A percentile compares a stretch with the other conserved stretches of the same genome.
phyloP scores from a whole-genome alignment of 73 alveolate species.

The Paramecium pentaurelia region DNA sequence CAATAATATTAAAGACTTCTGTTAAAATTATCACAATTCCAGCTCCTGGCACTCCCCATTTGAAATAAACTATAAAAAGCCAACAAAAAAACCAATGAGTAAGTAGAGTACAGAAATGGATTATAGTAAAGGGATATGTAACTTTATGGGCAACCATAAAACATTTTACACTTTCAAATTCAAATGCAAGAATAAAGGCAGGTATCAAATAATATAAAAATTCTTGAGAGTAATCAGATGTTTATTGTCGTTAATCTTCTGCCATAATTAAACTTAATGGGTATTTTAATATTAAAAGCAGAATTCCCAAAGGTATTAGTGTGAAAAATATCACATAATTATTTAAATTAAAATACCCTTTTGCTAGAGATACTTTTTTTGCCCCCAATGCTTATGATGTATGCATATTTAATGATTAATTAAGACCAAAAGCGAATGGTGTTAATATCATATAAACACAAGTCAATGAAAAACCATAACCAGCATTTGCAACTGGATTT shows the following conservation, averaged over 20 bases:
- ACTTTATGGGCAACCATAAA: conserved; percentile 40
- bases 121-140: neutral
- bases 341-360: neutral
- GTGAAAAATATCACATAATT: neutral
- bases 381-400: conserved; percentile 4
- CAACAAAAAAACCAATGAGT: conserved; percentile 10
- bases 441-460: neutral
- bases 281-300: neutral
- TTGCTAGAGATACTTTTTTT: neutral
- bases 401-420: conserved; percentile 17
- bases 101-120: neutral
- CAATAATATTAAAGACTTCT: neutral
- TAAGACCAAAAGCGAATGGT: conserved; percentile 22
- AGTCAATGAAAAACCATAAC: neutral
- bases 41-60: conserved; percentile 9
- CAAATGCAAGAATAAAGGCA: neutral
- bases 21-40: neutral
- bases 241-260: neutral
- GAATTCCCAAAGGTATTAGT: neutral
- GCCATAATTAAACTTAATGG: neutral
- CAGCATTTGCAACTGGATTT: neutral
- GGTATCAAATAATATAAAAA: neutral
- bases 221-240: conserved; percentile 13
- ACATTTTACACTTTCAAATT: conserved; percentile 15
- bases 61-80: neutral